Evolutionary conservation across 2,329 filamentous ascomycete genomes (phyloP), one percentile per base, ranked within the genome.

Genomic region (Magnaporthiopsis poae): DNA sequence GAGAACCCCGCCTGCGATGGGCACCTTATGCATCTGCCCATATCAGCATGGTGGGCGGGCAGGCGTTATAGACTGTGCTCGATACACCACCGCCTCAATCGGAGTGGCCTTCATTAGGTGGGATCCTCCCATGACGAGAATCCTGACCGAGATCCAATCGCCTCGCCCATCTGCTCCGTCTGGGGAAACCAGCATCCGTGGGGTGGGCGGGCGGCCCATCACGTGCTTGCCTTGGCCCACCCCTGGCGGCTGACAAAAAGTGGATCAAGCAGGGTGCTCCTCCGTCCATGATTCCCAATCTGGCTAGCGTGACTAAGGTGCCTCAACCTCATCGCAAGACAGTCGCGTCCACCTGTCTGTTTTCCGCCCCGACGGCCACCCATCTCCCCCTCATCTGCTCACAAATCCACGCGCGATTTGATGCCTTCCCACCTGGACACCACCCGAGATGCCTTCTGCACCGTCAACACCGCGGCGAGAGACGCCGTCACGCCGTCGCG

Each of bases 401-500:
- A 5, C 21, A n/a, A 62, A 35, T 25, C 60, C 27, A 62, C 65
- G 60, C 60, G 61, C 33, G 21, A 56, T 33, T 66, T 59, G 59
- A 62, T 62, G 65, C 33, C 39, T 66, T 60, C 61, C 39, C 59
- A 27, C 46, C 46, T 31, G 39, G 25, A 62, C 9, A 21, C 8
- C 60, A 46, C 66, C 31, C 63, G 66, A 62, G 56, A 61, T 62
- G 60, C 60, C 27, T 31, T 35, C 29, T 61, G 25, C 60, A 31
- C 60, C 60, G 33, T 31, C 29, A 33, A 62, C 25, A 52, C 27
- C 13, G 39, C 46, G 56, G 39, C 39, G 46, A 59, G 60, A 64
- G 39, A 74, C 78, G 9, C 79, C 79, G 46, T 79, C 78, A 63
- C 78, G 81, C 64, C 81, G 80, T 65, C 77, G 81, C 66, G 81